These are phyloP conservation scores for Sclerotinia subarctica DNA, from an alignment of 2,329 filamentous ascomycete genomes.

Conservation along the genomic window DNA sequence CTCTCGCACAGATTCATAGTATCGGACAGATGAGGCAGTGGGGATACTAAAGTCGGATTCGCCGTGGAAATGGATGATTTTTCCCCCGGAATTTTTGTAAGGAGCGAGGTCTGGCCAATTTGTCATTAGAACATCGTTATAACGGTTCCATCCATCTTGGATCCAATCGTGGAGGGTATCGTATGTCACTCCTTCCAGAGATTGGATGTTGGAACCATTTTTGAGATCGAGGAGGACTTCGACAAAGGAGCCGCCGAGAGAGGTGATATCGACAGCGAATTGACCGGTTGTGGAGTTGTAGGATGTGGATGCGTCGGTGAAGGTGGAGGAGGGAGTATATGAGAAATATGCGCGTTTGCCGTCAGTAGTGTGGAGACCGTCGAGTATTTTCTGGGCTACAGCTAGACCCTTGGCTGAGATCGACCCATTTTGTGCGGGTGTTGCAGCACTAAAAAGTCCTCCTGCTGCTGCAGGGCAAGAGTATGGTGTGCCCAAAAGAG, in stretches of 20 bases:
- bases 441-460: constrained; percentile 20
- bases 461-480: constrained; percentile 40
- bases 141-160: constrained; percentile 49
- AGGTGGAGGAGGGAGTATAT: constrained; percentile 35
- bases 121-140: constrained; percentile 51
- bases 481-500: constrained; percentile 47
- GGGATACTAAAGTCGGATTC: constrained; percentile 54
- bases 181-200: constrained; percentile 50
- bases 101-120: constrained; percentile 51
- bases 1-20: constrained; percentile 51
- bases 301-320: constrained; percentile 3
- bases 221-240: constrained; percentile 43
- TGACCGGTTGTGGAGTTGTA: constrained; percentile 13
- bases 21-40: constrained; percentile 52
- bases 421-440: constrained; percentile 26
- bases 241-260: constrained; percentile 41
- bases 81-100: constrained; percentile 51
- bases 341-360: constrained; percentile 41
- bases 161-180: constrained; percentile 57
- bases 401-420: constrained; percentile 37
- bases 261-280: constrained; percentile 39
- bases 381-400: constrained; percentile 39
- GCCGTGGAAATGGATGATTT: constrained; percentile 57
- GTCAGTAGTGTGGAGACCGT: constrained; percentile 39
- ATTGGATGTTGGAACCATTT: constrained; percentile 43